Percentiles rank a stretch among this genome's conserved stretches.
Evolutionary conservation across 2,329 filamentous ascomycete genomes (phyloP).

Genomic region (Atkinsonella texensis): DNA sequence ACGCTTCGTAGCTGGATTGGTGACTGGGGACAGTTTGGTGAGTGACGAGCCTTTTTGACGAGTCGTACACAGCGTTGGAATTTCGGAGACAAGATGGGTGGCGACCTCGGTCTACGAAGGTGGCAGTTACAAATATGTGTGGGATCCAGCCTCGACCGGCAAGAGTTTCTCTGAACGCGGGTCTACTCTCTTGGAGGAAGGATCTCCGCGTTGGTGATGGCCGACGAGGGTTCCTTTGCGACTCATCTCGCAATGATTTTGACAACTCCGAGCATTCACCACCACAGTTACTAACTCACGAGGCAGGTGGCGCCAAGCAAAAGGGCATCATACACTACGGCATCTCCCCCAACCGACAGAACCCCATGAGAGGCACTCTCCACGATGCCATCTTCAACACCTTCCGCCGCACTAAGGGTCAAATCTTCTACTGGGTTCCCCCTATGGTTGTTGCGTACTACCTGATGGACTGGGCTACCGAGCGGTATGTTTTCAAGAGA

Average conservation of each 20-base stretch:
- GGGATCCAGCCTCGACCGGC: background rate
- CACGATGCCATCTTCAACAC: constrained; percentile 91
- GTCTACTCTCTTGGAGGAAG: background rate
- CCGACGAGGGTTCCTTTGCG: too few relatives aligned
- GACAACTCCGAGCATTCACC: background rate
- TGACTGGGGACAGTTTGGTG: constrained; percentile 65
- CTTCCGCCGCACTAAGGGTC: constrained; percentile 72
- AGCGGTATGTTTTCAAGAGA: constrained; percentile 51
- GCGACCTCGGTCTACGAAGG: background rate
- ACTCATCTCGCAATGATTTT: background rate
- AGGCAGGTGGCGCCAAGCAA: constrained; percentile 44
- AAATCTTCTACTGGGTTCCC: constrained; percentile 82
- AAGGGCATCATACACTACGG: constrained; percentile 59
- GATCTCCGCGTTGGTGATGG: background rate
- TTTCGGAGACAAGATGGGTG: background rate
- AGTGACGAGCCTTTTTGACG: constrained; percentile 23
- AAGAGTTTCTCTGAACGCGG: background rate
- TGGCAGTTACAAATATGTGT: background rate
- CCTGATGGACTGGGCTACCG: constrained; percentile 78
- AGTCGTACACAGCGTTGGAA: background rate
- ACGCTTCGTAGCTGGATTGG: constrained; percentile 52
- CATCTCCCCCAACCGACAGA: constrained; percentile 78
- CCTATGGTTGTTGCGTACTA: constrained; percentile 70
- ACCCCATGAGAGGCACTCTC: constrained; percentile 65
- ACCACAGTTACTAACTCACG: background rate